Evolutionary conservation across 345 rosid species (phyloP).

Genomic region (Mercurialis annua): DNA sequence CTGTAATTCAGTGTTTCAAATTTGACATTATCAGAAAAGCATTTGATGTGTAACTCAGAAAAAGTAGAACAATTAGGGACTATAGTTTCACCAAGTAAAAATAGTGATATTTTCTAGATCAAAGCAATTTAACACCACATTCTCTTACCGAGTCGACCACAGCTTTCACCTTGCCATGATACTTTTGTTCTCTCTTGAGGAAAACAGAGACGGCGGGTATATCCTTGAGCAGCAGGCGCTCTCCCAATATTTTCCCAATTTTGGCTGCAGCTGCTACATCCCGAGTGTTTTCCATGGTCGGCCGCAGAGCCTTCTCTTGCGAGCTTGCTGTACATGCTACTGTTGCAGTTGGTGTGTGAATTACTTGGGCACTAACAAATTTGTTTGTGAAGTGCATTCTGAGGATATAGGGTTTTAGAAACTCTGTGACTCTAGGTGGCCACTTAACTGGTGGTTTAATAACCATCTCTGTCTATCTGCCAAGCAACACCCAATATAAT

Average conservation of each 20-base stretch:
- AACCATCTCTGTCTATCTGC: constrained; percentile 19
- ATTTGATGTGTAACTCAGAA: too few relatives aligned
- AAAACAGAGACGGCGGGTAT: constrained; percentile 66
- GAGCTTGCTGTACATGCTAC: constrained; percentile 81
- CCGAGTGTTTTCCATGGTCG: constrained; percentile 52
- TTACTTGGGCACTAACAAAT: constrained; percentile 69
- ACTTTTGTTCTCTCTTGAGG: constrained; percentile 69
- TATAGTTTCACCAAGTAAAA: neutral
- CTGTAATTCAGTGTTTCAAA: too few relatives aligned
- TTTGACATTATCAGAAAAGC: too few relatives aligned
- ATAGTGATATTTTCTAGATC: neutral
- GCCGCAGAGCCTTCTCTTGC: constrained; percentile 69
- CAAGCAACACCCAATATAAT: neutral
- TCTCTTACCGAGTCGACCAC: constrained; percentile 71
- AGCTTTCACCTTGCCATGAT: constrained; percentile 89
- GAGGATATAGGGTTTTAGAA: constrained; percentile 69
- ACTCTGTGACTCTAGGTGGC: constrained; percentile 51
- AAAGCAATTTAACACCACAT: constrained; percentile 63
- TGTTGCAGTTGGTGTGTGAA: constrained; percentile 75
- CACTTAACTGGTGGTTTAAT: constrained; percentile 51
- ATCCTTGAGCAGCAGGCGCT: constrained; percentile 59
- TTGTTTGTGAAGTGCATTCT: constrained; percentile 79
- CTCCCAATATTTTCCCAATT: constrained; percentile 77
- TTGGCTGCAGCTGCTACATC: constrained; percentile 88
- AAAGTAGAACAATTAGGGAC: neutral